phyloP scores from a whole-genome alignment of 2,329 filamentous ascomycete species.

The Sordariomycetes sp. region DNA sequence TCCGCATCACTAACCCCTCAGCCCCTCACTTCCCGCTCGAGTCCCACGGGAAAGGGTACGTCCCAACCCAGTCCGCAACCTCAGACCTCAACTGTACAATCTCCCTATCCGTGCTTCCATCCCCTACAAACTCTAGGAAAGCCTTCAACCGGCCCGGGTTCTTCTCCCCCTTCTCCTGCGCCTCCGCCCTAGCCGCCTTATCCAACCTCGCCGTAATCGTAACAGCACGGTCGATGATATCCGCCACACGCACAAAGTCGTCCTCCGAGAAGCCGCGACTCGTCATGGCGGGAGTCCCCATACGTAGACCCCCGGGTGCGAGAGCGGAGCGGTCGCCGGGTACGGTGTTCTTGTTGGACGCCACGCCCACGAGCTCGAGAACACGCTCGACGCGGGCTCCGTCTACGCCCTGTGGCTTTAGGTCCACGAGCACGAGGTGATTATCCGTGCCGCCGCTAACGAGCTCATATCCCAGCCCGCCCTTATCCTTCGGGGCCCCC shows the following conservation, averaged over 20 bases:
- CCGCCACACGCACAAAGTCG: constrained; percentile 78
- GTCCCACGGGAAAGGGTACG: constrained; percentile 59
- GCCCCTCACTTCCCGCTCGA: constrained; percentile 4
- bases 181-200: constrained; percentile 56
- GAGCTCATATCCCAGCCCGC: constrained; percentile 71
- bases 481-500: constrained; percentile 56
- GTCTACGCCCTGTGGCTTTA: constrained; percentile 80
- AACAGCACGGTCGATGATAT: constrained; percentile 75
- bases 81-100: constrained; percentile 61
- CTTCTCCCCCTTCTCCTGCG: constrained; percentile 54
- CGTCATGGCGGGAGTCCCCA: constrained; percentile 96
- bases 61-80: constrained; percentile 68
- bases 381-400: constrained; percentile 82
- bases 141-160: constrained; percentile 49
- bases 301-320: constrained; percentile 82
- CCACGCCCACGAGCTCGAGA: constrained; percentile 83
- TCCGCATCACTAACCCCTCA: neutral
- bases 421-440: constrained; percentile 84
- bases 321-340: constrained; percentile 90
- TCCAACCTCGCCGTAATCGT: constrained; percentile 66
- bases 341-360: constrained; percentile 99
- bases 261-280: constrained; percentile 81
- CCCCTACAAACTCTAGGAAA: constrained; percentile 55
- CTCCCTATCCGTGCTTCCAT: constrained; percentile 54
- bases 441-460: constrained; percentile 95